Percentiles rank a stretch among this genome's conserved stretches.
Evolutionary conservation across 257 asterid genomes (phyloP).

Genomic region (Solanum clarkiae): DNA sequence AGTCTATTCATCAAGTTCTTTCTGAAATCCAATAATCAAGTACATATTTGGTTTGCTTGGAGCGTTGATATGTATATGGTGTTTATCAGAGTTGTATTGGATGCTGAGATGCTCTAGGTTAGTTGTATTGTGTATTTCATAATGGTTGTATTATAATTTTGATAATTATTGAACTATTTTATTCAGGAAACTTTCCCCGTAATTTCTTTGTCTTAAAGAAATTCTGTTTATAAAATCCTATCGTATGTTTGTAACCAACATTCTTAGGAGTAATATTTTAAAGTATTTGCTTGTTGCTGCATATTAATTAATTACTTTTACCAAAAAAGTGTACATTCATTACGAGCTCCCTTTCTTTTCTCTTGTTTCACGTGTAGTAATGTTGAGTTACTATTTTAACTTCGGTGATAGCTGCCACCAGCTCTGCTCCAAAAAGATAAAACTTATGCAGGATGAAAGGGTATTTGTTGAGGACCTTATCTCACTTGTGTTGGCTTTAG

Average conservation of each 20-base stretch:
- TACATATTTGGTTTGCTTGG: not conserved
- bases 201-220: not conserved
- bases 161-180: not conserved
- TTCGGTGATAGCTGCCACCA: not conserved
- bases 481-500: not conserved
- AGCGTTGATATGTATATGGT: not conserved
- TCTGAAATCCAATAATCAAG: not conserved
- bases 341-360: not conserved
- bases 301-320: not conserved
- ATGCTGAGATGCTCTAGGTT: not conserved
- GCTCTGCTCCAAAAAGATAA: not conserved
- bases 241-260: not conserved
- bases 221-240: not conserved
- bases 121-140: not conserved
- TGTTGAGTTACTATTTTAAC: not conserved
- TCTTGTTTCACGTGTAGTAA: not conserved
- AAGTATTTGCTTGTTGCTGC: not conserved
- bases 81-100: not conserved
- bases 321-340: not conserved
- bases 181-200: not conserved
- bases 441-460: not conserved
- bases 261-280: not conserved
- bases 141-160: not conserved
- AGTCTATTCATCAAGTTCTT: not conserved
- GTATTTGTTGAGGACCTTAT: not conserved